phyloP scores from a whole-genome alignment of 2,329 filamentous ascomycete species.

The Aspergillus niger region DNA sequence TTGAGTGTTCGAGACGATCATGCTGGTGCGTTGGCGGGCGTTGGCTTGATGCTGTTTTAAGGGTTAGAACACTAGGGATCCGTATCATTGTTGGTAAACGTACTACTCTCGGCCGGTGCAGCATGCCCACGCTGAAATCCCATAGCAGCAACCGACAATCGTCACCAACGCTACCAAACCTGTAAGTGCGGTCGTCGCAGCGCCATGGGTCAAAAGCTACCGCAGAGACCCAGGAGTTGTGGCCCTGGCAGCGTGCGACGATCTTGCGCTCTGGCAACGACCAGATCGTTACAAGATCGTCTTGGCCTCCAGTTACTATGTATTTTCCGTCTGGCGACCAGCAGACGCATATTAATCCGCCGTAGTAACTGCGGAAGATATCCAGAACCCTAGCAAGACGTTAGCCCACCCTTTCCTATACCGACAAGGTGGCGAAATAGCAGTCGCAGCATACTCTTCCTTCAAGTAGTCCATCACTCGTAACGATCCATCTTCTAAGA shows the following conservation, averaged over 20 bases:
- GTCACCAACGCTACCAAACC: constrained; percentile 94
- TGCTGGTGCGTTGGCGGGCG: constrained; percentile 42
- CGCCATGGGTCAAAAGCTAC: constrained; percentile 97
- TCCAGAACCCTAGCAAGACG: constrained; percentile 67
- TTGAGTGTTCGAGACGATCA: constrained; percentile 30
- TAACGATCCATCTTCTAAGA: constrained; percentile 86
- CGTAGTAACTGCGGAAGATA: constrained; percentile 89
- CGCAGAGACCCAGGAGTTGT: constrained; percentile 91
- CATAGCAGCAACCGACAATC: constrained; percentile 88
- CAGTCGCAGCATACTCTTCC: constrained; percentile 66
- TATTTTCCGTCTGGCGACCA: constrained; percentile 98
- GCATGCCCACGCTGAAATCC: constrained; percentile 98
- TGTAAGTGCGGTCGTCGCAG: constrained; percentile 92
- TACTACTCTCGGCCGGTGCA: constrained; percentile 84
- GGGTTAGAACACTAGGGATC: constrained; percentile 13
- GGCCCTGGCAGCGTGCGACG: constrained; percentile 89
- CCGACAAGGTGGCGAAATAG: background rate
- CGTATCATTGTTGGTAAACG: constrained; percentile 39
- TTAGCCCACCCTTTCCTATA: constrained; percentile 8
- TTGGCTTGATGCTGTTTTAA: constrained; percentile 35
- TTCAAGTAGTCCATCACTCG: constrained; percentile 88
- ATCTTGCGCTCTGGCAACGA: constrained; percentile 79
- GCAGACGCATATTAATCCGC: constrained; percentile 86
- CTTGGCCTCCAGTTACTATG: constrained; percentile 90
- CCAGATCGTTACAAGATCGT: constrained; percentile 96